Evolutionary conservation across 2,329 filamentous ascomycete species (phyloP), one percentile per base, ranked within the genome.

Genomic region (Metarhizium brunneum): DNA sequence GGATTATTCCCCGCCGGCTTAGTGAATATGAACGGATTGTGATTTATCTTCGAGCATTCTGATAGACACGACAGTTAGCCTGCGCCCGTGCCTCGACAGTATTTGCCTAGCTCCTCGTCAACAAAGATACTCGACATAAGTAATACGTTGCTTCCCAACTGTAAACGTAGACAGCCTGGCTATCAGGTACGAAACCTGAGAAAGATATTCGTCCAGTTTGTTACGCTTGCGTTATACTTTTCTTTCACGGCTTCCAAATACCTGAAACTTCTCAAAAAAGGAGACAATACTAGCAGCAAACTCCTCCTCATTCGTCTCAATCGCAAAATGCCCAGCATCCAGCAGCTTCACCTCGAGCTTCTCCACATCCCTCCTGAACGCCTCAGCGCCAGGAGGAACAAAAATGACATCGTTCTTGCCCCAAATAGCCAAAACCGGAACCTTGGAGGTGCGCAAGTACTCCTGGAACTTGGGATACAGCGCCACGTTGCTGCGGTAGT

Each of bases 341-440:
- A 84, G 61, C 51, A 78, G 69, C 58, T 73, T 69, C 43, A 83
- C 62, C 63, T 80, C 74, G 4, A 77, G 70, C 29, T 73, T 66
- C 8, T 70, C 66, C 14, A 79, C 65, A 67, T 85, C 80, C 25
- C 62, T 68, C 62, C 73, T 73, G 60, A 70, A 84, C 0, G 79
- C 80, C 66, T 82, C 75, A 0, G 81, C 81, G 0, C 81, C 82
- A 0, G 73, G 59, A 0, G 73, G 61, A 0, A 78, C 63, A 60
- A 82, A 82, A 36, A 80, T 76, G 3, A 64, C 60, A 67, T 85
- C 82, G 56, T 79, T 74, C 67, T 77, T 78, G 0, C 82, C 81
- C 82, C 82, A 85, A 3, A 78, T 71, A 1, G 80, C 79, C 58
- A 85, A 63, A 3, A 84, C 62, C 0, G 81, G 81, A 0, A 82